Evolutionary conservation across 2,329 filamentous ascomycete genomes (phyloP).

Genomic region (Arachnomyces sp.): DNA sequence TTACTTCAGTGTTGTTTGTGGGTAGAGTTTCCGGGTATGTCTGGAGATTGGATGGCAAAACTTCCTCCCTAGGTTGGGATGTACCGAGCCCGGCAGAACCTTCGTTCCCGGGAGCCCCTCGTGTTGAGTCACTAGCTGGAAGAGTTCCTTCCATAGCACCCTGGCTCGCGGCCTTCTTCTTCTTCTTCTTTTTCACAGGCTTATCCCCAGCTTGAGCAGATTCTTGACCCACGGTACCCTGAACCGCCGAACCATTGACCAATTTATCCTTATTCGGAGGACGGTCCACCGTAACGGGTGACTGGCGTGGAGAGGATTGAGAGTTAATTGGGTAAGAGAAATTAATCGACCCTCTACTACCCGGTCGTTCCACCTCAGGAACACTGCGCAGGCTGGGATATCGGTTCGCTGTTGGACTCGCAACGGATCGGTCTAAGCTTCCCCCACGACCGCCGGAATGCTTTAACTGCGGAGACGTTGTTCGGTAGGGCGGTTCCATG

Average conservation of each 20-base stretch:
- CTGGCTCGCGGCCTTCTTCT: conserved; percentile 1
- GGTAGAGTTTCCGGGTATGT: neutral
- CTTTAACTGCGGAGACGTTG: conserved; percentile 36
- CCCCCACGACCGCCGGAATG: conserved; percentile 29
- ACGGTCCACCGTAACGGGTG: conserved; percentile 13
- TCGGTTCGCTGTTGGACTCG: conserved; percentile 12
- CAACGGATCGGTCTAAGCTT: conserved; percentile 31
- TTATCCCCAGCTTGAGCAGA: conserved; percentile 19
- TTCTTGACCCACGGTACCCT: conserved; percentile 19
- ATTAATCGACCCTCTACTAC: conserved; percentile 40
- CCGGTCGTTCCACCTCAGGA: conserved; percentile 30
- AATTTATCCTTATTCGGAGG: conserved; percentile 7
- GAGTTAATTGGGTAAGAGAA: conserved; percentile 41
- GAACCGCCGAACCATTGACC: conserved; percentile 16
- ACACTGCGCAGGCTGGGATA: conserved; percentile 20
- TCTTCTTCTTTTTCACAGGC: conserved; percentile 22
- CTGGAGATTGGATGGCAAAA: neutral
- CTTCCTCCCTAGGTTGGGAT: neutral
- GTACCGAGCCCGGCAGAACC: conserved; percentile 8
- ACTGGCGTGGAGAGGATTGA: conserved; percentile 32
- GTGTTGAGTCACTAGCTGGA: neutral
- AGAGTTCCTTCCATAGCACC: too few species aligned
- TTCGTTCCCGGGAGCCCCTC: neutral
- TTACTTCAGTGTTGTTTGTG: conserved; percentile 1
- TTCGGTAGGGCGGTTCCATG: conserved; percentile 43